phyloP scores from a whole-genome alignment of 73 alveolate species.

The Paramecium biaurelia region DNA sequence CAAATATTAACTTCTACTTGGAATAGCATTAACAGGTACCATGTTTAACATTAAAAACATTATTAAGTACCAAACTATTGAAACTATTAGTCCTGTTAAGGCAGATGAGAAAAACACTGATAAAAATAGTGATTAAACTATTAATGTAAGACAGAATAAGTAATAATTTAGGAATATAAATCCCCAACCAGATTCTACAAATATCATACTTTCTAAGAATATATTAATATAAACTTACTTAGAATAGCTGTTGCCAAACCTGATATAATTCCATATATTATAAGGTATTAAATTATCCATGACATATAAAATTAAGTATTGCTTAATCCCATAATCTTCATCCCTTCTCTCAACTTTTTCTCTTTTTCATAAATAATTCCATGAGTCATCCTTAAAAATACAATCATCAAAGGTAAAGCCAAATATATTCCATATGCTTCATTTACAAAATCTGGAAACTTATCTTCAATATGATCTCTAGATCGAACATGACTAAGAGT shows the following conservation, averaged over 20 bases:
- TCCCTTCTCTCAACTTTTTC: slow-evolving; percentile 92
- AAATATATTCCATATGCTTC: slow-evolving; percentile 71
- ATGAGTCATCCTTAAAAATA: slow-evolving; percentile 75
- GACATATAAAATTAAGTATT: slow-evolving; percentile 84
- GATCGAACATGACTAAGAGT: background rate
- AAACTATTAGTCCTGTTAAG: slow-evolving; percentile 39
- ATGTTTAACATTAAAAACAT: background rate
- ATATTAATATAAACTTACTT: background rate
- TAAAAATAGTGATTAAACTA: slow-evolving; percentile 16
- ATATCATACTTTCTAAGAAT: background rate
- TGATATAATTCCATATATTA: slow-evolving; percentile 66
- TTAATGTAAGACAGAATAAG: background rate
- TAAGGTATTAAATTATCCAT: slow-evolving; percentile 78
- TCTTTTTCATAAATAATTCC: slow-evolving; percentile 90
- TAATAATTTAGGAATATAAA: slow-evolving; percentile 11
- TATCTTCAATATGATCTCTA: background rate
- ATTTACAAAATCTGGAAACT: background rate
- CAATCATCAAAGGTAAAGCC: slow-evolving; percentile 81
- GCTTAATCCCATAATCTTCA: slow-evolving; percentile 97
- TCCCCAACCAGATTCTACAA: slow-evolving; percentile 40
- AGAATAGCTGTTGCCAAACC: slow-evolving; percentile 60
- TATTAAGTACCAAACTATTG: slow-evolving; percentile 49
- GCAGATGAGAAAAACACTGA: slow-evolving; percentile 45
- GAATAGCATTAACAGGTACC: slow-evolving; percentile 12
- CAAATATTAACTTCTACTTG: background rate